Conservation (phyloP, 129 eudicot species). For the Saposhnikovia divaricata region DNA sequence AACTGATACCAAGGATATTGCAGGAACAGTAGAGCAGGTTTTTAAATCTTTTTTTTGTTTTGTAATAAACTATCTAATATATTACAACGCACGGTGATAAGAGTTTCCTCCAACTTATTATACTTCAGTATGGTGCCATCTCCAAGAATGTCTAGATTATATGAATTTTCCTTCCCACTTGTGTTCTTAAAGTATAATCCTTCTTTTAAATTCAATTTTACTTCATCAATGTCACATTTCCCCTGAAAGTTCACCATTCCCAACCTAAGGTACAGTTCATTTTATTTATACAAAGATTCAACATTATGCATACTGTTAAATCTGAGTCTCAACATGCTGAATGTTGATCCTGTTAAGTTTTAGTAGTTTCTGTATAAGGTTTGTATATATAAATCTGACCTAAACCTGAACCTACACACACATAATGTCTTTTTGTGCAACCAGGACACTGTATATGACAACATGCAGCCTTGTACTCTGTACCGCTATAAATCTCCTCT, state of each 20-base stretch:
- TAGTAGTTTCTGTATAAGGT: not conserved
- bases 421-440: not conserved
- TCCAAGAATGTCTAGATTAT: not conserved
- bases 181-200: not conserved
- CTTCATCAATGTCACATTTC: not conserved
- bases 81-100: not conserved
- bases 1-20: conserved; percentile 85
- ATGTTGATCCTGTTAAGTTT: not conserved
- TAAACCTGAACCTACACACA: not conserved
- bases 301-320: not conserved
- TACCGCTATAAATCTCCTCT: not conserved
- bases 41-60: not conserved
- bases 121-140: not conserved
- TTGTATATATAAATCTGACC: not conserved
- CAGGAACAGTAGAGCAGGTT: conserved; percentile 93
- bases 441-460: not conserved
- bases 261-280: not conserved
- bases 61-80: not conserved
- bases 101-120: not conserved
- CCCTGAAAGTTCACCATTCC: not conserved
- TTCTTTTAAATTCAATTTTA: not conserved
- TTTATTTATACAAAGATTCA: not conserved
- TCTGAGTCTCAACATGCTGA: not conserved
- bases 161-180: not conserved
- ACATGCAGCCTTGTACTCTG: not conserved